These are phyloP conservation scores for Microdochium trichocladiopsis DNA, from an alignment of 2,329 filamentous ascomycete species.

Conservation along the genomic window DNA sequence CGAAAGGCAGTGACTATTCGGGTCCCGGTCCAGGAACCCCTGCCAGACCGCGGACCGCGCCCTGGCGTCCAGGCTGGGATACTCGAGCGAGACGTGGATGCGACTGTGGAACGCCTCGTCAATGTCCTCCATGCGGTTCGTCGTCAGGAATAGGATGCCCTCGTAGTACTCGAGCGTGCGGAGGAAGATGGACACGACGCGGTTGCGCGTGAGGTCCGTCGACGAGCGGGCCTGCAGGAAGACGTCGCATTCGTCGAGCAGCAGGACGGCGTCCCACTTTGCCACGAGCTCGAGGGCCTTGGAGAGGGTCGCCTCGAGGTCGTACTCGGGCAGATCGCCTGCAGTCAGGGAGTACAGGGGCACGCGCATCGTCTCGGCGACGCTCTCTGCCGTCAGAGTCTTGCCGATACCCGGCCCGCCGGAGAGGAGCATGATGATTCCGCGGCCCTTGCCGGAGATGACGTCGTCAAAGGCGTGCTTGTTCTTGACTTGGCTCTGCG, in stretches of 20 bases:
- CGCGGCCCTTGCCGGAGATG: conserved; percentile 42
- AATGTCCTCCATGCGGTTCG: conserved; percentile 36
- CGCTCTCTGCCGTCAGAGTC: conserved; percentile 39
- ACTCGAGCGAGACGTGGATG: conserved; percentile 40
- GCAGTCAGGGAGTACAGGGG: conserved; percentile 48
- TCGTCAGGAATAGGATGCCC: conserved; percentile 41
- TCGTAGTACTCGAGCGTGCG: conserved; percentile 39
- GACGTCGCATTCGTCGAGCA: conserved; percentile 67
- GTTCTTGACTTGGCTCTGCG: not conserved
- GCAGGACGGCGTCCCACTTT: conserved; percentile 63
- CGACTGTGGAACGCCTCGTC: conserved; percentile 39
- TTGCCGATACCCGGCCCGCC: conserved; percentile 43
- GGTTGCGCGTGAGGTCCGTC: conserved; percentile 30
- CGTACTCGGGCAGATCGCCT: conserved; percentile 47
- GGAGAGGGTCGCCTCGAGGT: not conserved
- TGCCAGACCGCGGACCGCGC: conserved; percentile 33
- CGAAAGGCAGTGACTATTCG: conserved; percentile 3
- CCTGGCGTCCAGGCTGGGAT: conserved; percentile 28
- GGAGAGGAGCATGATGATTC: conserved; percentile 40
- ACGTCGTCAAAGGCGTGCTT: conserved; percentile 37
- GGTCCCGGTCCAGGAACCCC: conserved; percentile 7
- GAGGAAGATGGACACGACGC: conserved; percentile 29
- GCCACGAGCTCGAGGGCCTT: conserved; percentile 59
- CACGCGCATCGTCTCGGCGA: conserved; percentile 40
- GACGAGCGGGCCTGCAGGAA: conserved; percentile 30